A percentile compares a stretch with the other conserved stretches of the same genome.
phyloP scores from a whole-genome alignment of 192 early-diverging fungal genomes.

The Dissophora globulifera region DNA sequence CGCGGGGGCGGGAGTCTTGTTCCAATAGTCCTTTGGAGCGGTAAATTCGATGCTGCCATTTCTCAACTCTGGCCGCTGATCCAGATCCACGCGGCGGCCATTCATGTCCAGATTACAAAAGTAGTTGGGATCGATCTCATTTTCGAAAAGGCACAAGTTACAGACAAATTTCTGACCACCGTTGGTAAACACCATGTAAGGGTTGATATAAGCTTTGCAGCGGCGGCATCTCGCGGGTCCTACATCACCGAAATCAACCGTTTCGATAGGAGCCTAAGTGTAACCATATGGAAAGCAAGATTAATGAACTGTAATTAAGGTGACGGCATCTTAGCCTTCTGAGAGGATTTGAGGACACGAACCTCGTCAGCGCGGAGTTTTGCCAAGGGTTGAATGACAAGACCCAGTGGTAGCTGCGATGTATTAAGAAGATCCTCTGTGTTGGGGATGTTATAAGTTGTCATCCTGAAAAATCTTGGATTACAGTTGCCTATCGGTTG shows the following conservation, averaged over 20 bases:
- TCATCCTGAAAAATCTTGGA: conserved; percentile 91
- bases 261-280: conserved; percentile 68
- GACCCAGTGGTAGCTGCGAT: conserved; percentile 85
- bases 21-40: conserved; percentile 84
- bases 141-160: conserved; percentile 92
- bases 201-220: conserved; percentile 96
- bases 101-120: conserved; percentile 96
- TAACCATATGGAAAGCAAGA: no score
- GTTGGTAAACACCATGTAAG: conserved; percentile 86
- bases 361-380: conserved; percentile 81
- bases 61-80: conserved; percentile 87
- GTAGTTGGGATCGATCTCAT: conserved; percentile 89
- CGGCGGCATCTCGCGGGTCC: conserved; percentile 92
- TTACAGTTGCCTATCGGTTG: conserved; percentile 75
- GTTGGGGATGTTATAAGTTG: conserved; percentile 86
- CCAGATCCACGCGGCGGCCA: conserved; percentile 85
- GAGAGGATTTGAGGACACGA: not conserved
- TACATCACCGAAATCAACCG: conserved; percentile 85
- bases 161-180: conserved; percentile 94
- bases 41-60: conserved; percentile 93
- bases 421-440: conserved; percentile 82
- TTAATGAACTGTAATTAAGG: no score
- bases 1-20: conserved; percentile 72
- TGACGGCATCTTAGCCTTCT: no score
- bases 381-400: conserved; percentile 93